Evolutionary conservation across 768 basidiomycete genomes (phyloP).

Genomic region (Psilocybe cyanescens): DNA sequence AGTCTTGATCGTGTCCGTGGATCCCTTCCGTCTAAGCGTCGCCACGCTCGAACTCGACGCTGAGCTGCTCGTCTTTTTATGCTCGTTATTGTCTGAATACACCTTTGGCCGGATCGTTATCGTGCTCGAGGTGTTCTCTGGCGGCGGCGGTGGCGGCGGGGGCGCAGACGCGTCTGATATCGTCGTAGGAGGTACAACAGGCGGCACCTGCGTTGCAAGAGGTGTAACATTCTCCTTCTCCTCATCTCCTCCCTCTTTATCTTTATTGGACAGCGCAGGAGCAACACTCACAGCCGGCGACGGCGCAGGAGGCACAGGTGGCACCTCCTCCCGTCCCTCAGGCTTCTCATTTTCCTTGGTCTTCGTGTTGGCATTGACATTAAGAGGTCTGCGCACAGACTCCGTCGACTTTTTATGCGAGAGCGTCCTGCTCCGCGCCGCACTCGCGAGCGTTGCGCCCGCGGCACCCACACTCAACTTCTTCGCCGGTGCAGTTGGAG

Average conservation of each 20-base stretch:
- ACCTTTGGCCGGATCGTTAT: slow-evolving; percentile 29
- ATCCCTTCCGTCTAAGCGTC: slow-evolving; percentile 45
- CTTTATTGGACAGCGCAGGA: slow-evolving; percentile 12
- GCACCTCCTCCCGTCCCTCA: background rate
- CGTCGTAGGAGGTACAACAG: background rate
- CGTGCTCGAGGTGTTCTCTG: slow-evolving; percentile 23
- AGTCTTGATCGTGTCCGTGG: slow-evolving; percentile 50
- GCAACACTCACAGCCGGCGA: slow-evolving; percentile 1
- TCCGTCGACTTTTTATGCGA: slow-evolving; percentile 1
- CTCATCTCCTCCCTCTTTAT: background rate
- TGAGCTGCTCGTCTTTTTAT: slow-evolving; percentile 50
- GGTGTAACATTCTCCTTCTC: slow-evolving; percentile 11
- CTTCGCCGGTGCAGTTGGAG: background rate
- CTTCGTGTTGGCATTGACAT: background rate
- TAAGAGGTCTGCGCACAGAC: background rate
- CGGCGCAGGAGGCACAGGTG: background rate
- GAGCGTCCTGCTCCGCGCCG: slow-evolving; percentile 1
- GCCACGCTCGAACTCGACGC: slow-evolving; percentile 44
- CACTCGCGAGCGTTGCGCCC: background rate
- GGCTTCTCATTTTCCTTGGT: background rate
- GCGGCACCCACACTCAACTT: background rate
- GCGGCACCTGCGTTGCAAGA: background rate
- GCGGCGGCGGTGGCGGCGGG: slow-evolving; percentile 9
- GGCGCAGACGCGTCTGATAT: background rate
- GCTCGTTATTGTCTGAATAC: slow-evolving; percentile 29